A percentile compares a stretch with the other conserved stretches of the same genome.
Conservation (phyloP, 2,329 filamentous ascomycete species). For the Escovopsis weberi region DNA sequence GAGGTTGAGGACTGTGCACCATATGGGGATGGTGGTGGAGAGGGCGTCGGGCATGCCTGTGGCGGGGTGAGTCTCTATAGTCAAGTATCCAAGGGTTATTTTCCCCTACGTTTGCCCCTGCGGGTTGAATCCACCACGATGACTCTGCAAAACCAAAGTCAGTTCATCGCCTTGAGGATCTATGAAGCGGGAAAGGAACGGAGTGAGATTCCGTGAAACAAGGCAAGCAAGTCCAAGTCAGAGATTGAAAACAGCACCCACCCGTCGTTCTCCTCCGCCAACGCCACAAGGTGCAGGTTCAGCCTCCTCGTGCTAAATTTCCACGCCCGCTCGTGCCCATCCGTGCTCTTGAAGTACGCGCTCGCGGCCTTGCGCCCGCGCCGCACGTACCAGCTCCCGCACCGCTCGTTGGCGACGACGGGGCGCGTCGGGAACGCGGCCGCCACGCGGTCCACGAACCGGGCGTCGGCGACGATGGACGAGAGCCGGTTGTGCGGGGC, state of each 20-base stretch:
- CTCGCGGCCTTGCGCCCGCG: conserved; percentile 48
- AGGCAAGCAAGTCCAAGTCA: no score
- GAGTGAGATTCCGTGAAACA: not conserved
- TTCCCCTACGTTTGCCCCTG: conserved; percentile 67
- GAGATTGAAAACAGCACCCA: conserved; percentile 19
- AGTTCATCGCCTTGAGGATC: not conserved
- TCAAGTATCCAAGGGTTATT: no score
- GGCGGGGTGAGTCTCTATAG: not conserved
- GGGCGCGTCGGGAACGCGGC: conserved; percentile 41
- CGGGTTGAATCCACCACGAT: conserved; percentile 90
- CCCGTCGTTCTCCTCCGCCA: conserved; percentile 54
- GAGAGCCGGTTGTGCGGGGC: conserved; percentile 67
- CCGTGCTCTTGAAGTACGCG: conserved; percentile 95
- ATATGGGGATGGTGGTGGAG: conserved; percentile 85
- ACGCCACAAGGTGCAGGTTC: conserved; percentile 65
- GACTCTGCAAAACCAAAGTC: conserved; percentile 29
- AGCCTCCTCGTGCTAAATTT: conserved; percentile 71
- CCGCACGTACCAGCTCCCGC: conserved; percentile 90
- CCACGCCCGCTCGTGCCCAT: conserved; percentile 87
- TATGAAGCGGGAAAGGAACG: not conserved
- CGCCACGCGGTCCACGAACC: conserved; percentile 53
- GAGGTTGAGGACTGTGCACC: conserved; percentile 77
- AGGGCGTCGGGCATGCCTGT: conserved; percentile 83
- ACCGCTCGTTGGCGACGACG: conserved; percentile 83
- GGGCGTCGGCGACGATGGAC: conserved; percentile 64